Evolutionary conservation across 2,329 filamentous ascomycete species (phyloP).

Genomic region (Fusarium abutilonis): DNA sequence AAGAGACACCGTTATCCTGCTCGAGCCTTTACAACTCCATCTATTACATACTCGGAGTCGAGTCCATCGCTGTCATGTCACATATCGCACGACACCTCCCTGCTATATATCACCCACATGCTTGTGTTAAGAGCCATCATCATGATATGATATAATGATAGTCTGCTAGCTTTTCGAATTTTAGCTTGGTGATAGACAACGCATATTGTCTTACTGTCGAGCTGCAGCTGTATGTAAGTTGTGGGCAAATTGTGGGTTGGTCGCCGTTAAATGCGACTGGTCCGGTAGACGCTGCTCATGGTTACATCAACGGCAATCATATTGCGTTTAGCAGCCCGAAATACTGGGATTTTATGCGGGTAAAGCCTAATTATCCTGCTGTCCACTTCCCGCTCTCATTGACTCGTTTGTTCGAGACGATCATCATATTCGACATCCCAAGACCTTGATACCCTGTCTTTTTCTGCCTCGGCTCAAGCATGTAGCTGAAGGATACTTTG

Average conservation of each 20-base stretch:
- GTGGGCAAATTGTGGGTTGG: constrained; percentile 7
- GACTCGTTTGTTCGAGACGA: not conserved
- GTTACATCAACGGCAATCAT: constrained; percentile 32
- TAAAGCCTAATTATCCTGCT: constrained; percentile 4
- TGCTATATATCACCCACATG: not conserved
- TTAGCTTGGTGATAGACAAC: not conserved
- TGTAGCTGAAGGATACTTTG: not conserved
- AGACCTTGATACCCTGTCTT: not conserved
- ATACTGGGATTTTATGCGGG: constrained; percentile 10
- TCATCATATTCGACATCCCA: constrained; percentile 12
- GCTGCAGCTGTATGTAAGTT: constrained; percentile 5
- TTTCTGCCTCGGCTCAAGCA: not conserved
- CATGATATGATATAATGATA: constrained; percentile 3
- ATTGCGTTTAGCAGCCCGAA: constrained; percentile 7
- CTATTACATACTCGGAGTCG: not conserved
- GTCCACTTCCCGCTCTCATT: not conserved
- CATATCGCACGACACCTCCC: not conserved
- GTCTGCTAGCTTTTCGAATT: not conserved
- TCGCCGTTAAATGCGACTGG: constrained; percentile 32
- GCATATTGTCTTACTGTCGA: constrained; percentile 1
- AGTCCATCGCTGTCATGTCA: constrained; percentile 4
- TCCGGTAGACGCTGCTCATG: constrained; percentile 26
- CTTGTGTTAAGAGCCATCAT: constrained; percentile 2
- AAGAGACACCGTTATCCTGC: constrained; percentile 12
- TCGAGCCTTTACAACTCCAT: constrained; percentile 5